A percentile compares a stretch with the other conserved stretches of the same genome.
phyloP scores from a whole-genome alignment of 106 monocot species.

The Ottelia alismoides region DNA sequence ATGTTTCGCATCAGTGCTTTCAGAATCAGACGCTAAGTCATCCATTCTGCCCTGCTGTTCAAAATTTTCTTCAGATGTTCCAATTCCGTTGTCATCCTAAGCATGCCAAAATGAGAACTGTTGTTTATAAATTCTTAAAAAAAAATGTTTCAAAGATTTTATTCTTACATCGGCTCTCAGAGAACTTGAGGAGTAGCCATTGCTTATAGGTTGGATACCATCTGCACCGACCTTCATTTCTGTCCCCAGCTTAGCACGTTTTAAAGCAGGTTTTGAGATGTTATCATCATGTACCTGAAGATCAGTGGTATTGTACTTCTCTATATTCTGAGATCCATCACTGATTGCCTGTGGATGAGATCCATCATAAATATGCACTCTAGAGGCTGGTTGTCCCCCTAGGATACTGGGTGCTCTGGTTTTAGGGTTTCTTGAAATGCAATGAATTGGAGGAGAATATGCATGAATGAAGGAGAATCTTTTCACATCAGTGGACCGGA shows the following conservation, averaged over 20 bases:
- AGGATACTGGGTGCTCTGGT: slow-evolving; percentile 10
- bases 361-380: slow-evolving; percentile 12
- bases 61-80: slow-evolving; percentile 14
- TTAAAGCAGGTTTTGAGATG: slow-evolving; percentile 7
- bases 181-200: slow-evolving; percentile 3
- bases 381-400: slow-evolving; percentile 19
- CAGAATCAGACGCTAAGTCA: slow-evolving; percentile 56
- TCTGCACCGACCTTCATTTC: neutral
- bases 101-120: no score
- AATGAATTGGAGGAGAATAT: no score
- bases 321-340: slow-evolving; percentile 17
- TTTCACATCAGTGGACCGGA: no score
- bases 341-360: slow-evolving; percentile 9
- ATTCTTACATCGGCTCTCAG: neutral
- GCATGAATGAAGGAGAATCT: no score
- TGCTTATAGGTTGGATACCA: neutral
- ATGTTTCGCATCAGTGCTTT: slow-evolving; percentile 54
- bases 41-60: slow-evolving; percentile 31
- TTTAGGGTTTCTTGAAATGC: slow-evolving; percentile 62
- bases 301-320: slow-evolving; percentile 6
- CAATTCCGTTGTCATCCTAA: neutral
- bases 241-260: neutral
- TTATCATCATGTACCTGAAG: slow-evolving; percentile 13
- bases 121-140: no score
- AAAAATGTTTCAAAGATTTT: neutral